Evolutionary conservation across 2,329 filamentous ascomycete genomes (phyloP).

Genomic region (Fusarium marasasianum): DNA sequence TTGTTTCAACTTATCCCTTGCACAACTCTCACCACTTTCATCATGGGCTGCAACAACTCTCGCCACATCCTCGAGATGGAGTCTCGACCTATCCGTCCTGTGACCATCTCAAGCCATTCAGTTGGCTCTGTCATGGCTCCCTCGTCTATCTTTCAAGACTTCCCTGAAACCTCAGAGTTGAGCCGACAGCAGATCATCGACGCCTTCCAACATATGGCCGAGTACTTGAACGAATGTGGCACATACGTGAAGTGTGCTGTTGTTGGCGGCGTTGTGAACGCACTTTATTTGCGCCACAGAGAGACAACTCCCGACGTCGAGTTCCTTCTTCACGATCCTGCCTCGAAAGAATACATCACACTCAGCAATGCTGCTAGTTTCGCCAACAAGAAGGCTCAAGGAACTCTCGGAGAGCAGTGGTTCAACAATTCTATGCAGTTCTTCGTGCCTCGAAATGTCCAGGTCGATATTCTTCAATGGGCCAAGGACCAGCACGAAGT

Average conservation of each 20-base stretch:
- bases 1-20: not conserved
- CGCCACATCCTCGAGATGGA: slow-evolving; percentile 31
- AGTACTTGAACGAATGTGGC: slow-evolving; percentile 31
- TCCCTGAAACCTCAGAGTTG: slow-evolving; percentile 21
- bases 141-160: slow-evolving; percentile 28
- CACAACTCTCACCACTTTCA: slow-evolving; percentile 1
- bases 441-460: slow-evolving; percentile 24
- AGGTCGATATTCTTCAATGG: slow-evolving; percentile 13
- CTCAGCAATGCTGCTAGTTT: slow-evolving; percentile 31
- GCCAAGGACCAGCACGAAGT: slow-evolving; percentile 25
- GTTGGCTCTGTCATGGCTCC: slow-evolving; percentile 28
- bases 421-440: slow-evolving; percentile 39
- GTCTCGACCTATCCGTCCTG: slow-evolving; percentile 27
- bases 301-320: slow-evolving; percentile 35
- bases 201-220: slow-evolving; percentile 34
- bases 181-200: slow-evolving; percentile 16
- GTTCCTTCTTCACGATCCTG: slow-evolving; percentile 28
- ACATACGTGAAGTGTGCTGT: slow-evolving; percentile 18
- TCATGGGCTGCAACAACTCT: slow-evolving; percentile 34
- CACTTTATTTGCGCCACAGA: slow-evolving; percentile 30
- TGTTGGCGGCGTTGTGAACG: slow-evolving; percentile 37
- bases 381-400: slow-evolving; percentile 26
- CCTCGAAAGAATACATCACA: slow-evolving; percentile 11
- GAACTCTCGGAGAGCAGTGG: slow-evolving; percentile 32
- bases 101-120: slow-evolving; percentile 29